Evolutionary conservation across 2,329 filamentous ascomycete genomes (phyloP).

Genomic region (Fusarium sp.): DNA sequence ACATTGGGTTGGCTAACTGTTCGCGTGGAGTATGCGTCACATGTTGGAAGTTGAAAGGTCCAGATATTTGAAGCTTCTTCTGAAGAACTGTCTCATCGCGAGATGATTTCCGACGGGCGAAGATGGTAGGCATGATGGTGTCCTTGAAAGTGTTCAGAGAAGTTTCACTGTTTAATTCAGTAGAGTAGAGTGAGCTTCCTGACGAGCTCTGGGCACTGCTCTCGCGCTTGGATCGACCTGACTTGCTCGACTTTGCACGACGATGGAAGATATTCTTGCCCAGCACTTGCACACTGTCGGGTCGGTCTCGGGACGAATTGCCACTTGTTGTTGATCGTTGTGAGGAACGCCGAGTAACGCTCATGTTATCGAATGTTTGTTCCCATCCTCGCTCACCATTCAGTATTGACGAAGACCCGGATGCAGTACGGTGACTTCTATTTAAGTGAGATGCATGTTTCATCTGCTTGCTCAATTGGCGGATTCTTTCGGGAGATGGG

Average conservation of each 20-base stretch:
- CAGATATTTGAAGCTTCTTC: slow-evolving; percentile 68
- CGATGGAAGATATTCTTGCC: slow-evolving; percentile 71
- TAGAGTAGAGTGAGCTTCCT: slow-evolving; percentile 62
- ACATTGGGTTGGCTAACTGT: slow-evolving; percentile 56
- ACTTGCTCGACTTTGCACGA: slow-evolving; percentile 59
- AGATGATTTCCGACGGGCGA: slow-evolving; percentile 61
- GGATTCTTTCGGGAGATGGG: slow-evolving; percentile 70
- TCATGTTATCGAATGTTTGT: slow-evolving; percentile 60
- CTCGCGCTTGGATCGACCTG: slow-evolving; percentile 58
- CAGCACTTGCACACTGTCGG: slow-evolving; percentile 71
- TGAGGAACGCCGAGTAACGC: slow-evolving; percentile 68
- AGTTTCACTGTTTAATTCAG: slow-evolving; percentile 57
- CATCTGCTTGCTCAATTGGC: slow-evolving; percentile 70
- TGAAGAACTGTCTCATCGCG: slow-evolving; percentile 51
- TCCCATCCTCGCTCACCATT: slow-evolving; percentile 64
- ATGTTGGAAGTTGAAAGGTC: slow-evolving; percentile 76
- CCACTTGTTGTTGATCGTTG: slow-evolving; percentile 66
- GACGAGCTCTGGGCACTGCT: slow-evolving; percentile 63
- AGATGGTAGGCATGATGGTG: slow-evolving; percentile 63
- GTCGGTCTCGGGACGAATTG: slow-evolving; percentile 65
- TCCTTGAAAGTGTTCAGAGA: slow-evolving; percentile 55
- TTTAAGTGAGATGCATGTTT: slow-evolving; percentile 63
- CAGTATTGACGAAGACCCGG: slow-evolving; percentile 66
- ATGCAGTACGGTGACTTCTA: slow-evolving; percentile 56
- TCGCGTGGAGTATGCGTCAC: slow-evolving; percentile 69